These are phyloP conservation scores for Malassezia yamatoensis DNA, from an alignment of 1,284 basidiomycete species.

Conservation along the genomic window DNA sequence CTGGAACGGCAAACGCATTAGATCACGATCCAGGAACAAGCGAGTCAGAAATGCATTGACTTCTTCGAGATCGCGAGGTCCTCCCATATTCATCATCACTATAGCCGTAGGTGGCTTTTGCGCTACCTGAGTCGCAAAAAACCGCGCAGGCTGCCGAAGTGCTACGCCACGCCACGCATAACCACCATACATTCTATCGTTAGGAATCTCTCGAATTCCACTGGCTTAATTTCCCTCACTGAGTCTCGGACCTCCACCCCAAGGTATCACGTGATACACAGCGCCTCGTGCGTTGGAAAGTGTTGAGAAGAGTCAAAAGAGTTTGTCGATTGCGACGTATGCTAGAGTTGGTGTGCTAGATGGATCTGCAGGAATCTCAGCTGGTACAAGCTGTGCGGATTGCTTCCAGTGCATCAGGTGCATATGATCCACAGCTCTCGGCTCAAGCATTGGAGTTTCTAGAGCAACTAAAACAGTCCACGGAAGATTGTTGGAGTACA, in stretches of 20 bases:
- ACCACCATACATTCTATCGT: background rate
- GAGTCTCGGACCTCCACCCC: background rate
- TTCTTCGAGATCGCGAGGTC: conserved; percentile 62
- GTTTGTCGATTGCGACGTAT: background rate
- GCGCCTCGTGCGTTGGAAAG: too few relatives aligned
- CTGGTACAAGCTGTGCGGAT: conserved; percentile 17
- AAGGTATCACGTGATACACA: conserved; percentile 2
- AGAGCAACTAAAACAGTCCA: conserved; percentile 29
- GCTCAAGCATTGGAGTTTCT: conserved; percentile 14
- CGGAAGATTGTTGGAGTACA: conserved; percentile 62
- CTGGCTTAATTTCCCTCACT: background rate
- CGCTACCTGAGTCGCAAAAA: background rate
- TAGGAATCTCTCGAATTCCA: background rate
- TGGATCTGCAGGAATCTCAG: conserved; percentile 16
- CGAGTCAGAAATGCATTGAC: conserved; percentile 68
- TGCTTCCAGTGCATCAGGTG: conserved; percentile 15
- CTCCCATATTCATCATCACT: conserved; percentile 98
- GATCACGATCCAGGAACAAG: conserved; percentile 85
- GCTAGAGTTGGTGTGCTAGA: conserved; percentile 2
- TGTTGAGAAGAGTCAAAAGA: background rate
- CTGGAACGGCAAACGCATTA: conserved; percentile 88
- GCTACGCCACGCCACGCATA: background rate
- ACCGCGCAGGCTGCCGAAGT: background rate
- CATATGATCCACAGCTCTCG: conserved; percentile 8
- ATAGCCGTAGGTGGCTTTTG: conserved; percentile 57